Evolutionary conservation across 768 basidiomycete genomes (phyloP), one percentile per base, ranked within the genome.

Genomic region (Leccinellum rugosiceps): DNA sequence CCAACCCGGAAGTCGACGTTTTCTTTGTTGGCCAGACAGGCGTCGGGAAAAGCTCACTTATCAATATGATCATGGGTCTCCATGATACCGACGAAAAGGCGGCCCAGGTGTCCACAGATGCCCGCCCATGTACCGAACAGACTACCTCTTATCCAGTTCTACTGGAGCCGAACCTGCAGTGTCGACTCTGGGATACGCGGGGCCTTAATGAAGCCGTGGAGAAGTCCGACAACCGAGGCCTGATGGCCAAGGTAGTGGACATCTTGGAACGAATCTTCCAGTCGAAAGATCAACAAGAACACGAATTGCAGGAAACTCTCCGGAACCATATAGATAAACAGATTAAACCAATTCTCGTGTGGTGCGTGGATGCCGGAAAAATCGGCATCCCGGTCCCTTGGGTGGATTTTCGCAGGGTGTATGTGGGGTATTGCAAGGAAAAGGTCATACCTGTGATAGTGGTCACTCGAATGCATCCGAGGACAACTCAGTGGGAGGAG

Each of bases 21-120:
- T 34, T 68, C 15, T 61, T 68, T 17, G 68, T 59, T 30, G 67
- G 67, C 25, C 63, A 63, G 46, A 68, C 67, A 35, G 67, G 67
- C 2, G 59, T 65, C 35, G 67, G 67, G 5, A 68, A 68, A 47
- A 68, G 68, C 48, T 41, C 68, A 1, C 49, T 68, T 23, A 57
- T 65, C 52, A 68, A 68, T 26, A 70, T 68, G 68, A 47, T 68
- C 58, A 60, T 44, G 32, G 53, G 52, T 10, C 8, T 41, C 19
- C n/a, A 1, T 35, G 68, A 69, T 19, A n/a, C 23, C 0, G 10
- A 52, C 34, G 0, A 8, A 6, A 17, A 3, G 6, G 53, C 58
- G 13, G 67, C 67, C 47, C 10, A n/a, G 17, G 68, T 68, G 45
- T 63, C 68, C 21, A 57, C 56, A 35, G 55, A 60, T 45, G 53